A percentile compares a stretch with the other conserved stretches of the same genome.
These are phyloP conservation scores for Citrus glauca DNA, from an alignment of 345 rosid species.

Conservation along the genomic window DNA sequence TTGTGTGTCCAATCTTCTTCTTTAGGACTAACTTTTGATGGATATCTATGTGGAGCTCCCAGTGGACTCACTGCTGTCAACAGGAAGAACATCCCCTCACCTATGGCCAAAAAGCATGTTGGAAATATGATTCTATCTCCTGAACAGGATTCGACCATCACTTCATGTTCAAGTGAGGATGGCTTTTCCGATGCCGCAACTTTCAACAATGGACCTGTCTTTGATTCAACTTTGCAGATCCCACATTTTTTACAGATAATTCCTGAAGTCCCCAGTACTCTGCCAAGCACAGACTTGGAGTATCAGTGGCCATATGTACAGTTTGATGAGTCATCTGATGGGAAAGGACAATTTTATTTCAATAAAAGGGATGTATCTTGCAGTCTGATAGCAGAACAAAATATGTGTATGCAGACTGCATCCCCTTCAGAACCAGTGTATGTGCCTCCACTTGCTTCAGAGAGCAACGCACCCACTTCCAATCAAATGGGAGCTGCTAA, in stretches of 20 bases:
- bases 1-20: slow-evolving; percentile 6
- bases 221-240: slow-evolving; percentile 11
- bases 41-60: not conserved
- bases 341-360: not conserved
- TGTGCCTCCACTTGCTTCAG: slow-evolving; percentile 1
- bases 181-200: slow-evolving; percentile 14
- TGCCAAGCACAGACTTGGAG: not conserved
- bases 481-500: not conserved
- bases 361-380: slow-evolving; percentile 1
- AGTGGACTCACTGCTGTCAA: not conserved
- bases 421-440: slow-evolving; percentile 17
- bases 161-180: slow-evolving; percentile 16
- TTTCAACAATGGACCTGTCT: slow-evolving; percentile 11
- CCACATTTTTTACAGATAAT: not conserved
- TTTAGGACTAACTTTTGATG: not conserved
- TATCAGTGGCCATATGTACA: slow-evolving; percentile 12
- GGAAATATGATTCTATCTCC: slow-evolving; percentile 13
- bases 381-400: slow-evolving; percentile 1
- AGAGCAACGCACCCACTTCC: not conserved
- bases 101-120: slow-evolving; percentile 7
- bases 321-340: slow-evolving; percentile 4
- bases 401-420: slow-evolving; percentile 12
- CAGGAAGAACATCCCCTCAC: not conserved
- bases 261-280: slow-evolving; percentile 6
- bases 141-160: slow-evolving; percentile 14